A percentile compares a stretch with the other conserved stretches of the same genome.
Conservation (phyloP, 2,329 filamentous ascomycete genomes). For the Alternaria metachromatica region DNA sequence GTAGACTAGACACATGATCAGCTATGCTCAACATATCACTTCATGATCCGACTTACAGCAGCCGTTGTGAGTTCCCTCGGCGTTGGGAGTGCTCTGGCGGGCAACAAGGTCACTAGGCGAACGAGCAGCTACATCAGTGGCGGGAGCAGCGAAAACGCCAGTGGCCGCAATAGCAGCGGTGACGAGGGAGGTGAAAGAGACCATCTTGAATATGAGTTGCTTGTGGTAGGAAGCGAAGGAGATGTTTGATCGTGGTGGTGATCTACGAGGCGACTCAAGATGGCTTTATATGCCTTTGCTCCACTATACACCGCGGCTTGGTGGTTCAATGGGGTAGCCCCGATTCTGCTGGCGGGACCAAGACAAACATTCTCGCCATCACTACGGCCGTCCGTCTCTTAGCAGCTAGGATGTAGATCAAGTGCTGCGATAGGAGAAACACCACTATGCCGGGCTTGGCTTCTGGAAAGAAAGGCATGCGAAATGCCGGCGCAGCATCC, state of each 20-base stretch:
- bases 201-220: constrained; percentile 27
- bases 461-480: constrained; percentile 4
- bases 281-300: constrained; percentile 26
- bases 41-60: constrained; percentile 51
- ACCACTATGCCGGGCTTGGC: constrained; percentile 29
- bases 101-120: constrained; percentile 35
- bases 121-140: constrained; percentile 48
- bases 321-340: constrained; percentile 6
- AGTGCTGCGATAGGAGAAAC: constrained; percentile 17
- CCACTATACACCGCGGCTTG: constrained; percentile 7
- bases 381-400: constrained; percentile 18
- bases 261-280: constrained; percentile 15
- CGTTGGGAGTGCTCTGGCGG: constrained; percentile 53
- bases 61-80: constrained; percentile 62
- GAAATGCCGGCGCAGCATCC: neutral
- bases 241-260: constrained; percentile 18
- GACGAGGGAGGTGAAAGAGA: constrained; percentile 38
- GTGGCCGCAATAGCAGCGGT: constrained; percentile 34
- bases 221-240: constrained; percentile 4
- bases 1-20: constrained; percentile 45
- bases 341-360: constrained; percentile 15
- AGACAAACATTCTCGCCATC: constrained; percentile 21
- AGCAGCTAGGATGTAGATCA: constrained; percentile 25
- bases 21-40: neutral
- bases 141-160: constrained; percentile 34